Base-by-base conservation (phyloP, 768 basidiomycete genomes). In the Pholiota molesta region DNA sequence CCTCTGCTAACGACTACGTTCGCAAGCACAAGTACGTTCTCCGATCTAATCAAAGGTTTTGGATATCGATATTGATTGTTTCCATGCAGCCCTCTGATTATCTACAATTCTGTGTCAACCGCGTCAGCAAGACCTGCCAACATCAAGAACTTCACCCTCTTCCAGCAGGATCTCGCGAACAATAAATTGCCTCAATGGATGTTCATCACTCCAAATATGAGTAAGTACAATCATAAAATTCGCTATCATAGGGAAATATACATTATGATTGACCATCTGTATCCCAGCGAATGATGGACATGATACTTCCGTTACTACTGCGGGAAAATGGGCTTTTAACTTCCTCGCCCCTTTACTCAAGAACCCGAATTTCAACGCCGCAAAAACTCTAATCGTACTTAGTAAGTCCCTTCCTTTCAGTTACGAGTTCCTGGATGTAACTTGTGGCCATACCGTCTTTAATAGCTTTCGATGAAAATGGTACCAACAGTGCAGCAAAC, bases 181-280 rank as follows among this genome's bases (percentile, higher is more conserved):
- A 71, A 79, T 49, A 74, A 74, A 2, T 70, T 89, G 39, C 81
- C 86, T 7, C 86, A 88, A 57, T 89, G 86, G 84, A 64, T 78
- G 9, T 88, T 85, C 66, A 75, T 89, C 57, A 88, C 88, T 2
- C 88, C 88, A 14, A 89, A 89, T 70, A 74, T 86, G 65, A 65
- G 73, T 72, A 35, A 39, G 62, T 58, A 3, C 51, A 5, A 29
- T 21, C 1, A 40, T 11, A 16, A 47, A 62, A 31, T 31, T 9
- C 45, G 44, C 40, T 51, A 5, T 44, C 68, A 56, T 5, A 9
- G 2, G 31, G 31, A 3, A 9, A 31, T 2, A 31, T 9, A 26
- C 1, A 31, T 16, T 19, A 19, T 42, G n/a, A 29, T 10, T 26
- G 14, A 49, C 35, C 9, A 57, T 11, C n/a, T 17, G 19, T 52